These are phyloP conservation scores for Dillenia turbinata DNA, from an alignment of 164 flowering plant genomes.

Conservation along the genomic window DNA sequence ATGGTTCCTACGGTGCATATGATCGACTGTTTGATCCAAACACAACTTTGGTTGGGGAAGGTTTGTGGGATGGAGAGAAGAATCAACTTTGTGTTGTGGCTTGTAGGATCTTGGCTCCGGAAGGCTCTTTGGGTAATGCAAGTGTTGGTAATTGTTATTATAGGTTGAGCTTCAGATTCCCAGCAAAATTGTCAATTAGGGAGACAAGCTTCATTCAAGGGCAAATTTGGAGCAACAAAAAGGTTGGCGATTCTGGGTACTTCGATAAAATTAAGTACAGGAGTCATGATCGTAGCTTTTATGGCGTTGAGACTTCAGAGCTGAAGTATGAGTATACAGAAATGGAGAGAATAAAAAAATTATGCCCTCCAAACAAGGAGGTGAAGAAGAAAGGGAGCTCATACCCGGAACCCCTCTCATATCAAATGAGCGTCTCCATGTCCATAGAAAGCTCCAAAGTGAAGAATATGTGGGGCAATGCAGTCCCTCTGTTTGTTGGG, in stretches of 20 bases:
- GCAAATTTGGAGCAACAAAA: constrained; percentile 45
- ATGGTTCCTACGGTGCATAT: constrained; percentile 12
- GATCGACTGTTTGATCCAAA: constrained; percentile 21
- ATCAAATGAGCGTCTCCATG: constrained; percentile 44
- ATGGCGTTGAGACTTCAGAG: constrained; percentile 12
- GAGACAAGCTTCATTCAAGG: constrained; percentile 34
- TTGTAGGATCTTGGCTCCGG: constrained; percentile 33
- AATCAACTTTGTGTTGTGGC: constrained; percentile 36
- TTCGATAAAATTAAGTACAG: constrained; percentile 29
- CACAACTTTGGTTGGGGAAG: constrained; percentile 50
- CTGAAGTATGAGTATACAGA: constrained; percentile 46
- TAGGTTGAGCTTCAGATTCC: constrained; percentile 39
- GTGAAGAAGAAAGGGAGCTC: constrained; percentile 11
- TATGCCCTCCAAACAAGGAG: constrained; percentile 27
- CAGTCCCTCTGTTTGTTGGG: constrained; percentile 34
- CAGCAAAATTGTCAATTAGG: constrained; percentile 38
- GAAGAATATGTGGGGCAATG: constrained; percentile 27
- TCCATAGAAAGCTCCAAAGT: constrained; percentile 18
- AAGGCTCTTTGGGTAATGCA: constrained; percentile 22
- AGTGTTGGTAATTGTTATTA: constrained; percentile 53
- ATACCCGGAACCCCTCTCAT: constrained; percentile 38
- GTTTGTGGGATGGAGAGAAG: constrained; percentile 45
- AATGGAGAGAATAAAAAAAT: constrained; percentile 22
- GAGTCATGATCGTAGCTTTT: constrained; percentile 8
- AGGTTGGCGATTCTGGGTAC: constrained; percentile 33